A percentile compares a stretch with the other conserved stretches of the same genome.
Evolutionary conservation across 176 grass and related monocot species (phyloP).

Genomic region (Eleusine indica): DNA sequence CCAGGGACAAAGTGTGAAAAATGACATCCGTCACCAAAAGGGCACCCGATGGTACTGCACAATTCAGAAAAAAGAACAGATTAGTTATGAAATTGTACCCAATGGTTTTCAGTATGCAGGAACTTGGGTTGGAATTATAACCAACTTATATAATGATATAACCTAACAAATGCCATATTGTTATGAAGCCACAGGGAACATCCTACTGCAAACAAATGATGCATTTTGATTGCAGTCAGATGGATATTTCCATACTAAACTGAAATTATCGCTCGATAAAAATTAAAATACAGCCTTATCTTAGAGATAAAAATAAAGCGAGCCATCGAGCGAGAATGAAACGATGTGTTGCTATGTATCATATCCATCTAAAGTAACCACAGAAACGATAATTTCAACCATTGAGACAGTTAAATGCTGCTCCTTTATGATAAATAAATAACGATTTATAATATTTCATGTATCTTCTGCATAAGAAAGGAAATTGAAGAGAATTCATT

Average conservation of each 20-base stretch:
- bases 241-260: not conserved
- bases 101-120: constrained; percentile 2
- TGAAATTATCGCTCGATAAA: not conserved
- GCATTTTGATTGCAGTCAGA: not conserved
- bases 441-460: constrained; percentile 19
- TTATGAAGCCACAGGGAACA: not conserved
- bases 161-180: constrained; percentile 1
- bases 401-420: not conserved
- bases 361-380: constrained; percentile 19
- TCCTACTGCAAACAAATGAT: not conserved
- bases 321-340: not conserved
- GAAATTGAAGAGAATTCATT: constrained; percentile 13
- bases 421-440: constrained; percentile 4
- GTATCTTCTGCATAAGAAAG: constrained; percentile 16
- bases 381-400: not conserved
- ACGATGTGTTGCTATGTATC: not conserved
- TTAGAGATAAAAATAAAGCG: not conserved
- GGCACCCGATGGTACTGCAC: constrained; percentile 87
- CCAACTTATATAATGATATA: not conserved
- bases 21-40: constrained; percentile 84
- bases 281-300: not conserved
- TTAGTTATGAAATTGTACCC: constrained; percentile 5
- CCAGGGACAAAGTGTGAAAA: constrained; percentile 82
- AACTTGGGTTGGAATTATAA: not conserved
- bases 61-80: constrained; percentile 23